Percentiles rank a stretch among this genome's conserved stretches.
These are phyloP conservation scores for Phytophthora multivora DNA, from an alignment of 352 stramenopile genomes.

Conservation along the genomic window DNA sequence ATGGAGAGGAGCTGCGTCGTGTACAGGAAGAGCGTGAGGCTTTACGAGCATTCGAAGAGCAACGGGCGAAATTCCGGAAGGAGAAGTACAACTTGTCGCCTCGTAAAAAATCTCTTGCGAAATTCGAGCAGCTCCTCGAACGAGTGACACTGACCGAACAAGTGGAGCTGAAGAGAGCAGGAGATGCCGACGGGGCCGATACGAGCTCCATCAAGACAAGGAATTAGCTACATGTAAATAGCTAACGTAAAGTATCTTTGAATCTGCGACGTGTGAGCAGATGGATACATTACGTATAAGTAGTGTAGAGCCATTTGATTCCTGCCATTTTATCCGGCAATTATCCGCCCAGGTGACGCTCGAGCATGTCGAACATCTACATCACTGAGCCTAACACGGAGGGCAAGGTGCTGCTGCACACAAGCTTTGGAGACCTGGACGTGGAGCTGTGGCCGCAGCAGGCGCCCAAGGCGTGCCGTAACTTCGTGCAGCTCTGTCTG, in stretches of 20 bases:
- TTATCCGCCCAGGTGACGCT: background rate
- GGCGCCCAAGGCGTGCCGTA: conserved; percentile 93
- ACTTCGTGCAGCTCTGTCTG: conserved; percentile 94
- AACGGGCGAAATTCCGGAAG: conserved; percentile 54
- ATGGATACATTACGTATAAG: conserved; percentile 1
- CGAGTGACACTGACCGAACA: conserved; percentile 60
- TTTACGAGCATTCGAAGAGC: conserved; percentile 41
- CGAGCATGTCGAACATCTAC: conserved; percentile 96
- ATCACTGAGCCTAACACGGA: conserved; percentile 95
- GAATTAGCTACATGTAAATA: no score
- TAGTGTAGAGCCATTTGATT: conserved; percentile 1
- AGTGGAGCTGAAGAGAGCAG: conserved; percentile 47
- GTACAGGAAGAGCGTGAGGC: conserved; percentile 45
- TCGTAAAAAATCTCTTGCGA: conserved; percentile 37
- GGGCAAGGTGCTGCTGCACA: conserved; percentile 97
- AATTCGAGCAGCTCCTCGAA: conserved; percentile 59
- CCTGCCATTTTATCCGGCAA: background rate
- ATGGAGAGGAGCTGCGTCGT: conserved; percentile 27
- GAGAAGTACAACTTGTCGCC: conserved; percentile 63
- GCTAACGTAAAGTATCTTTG: background rate
- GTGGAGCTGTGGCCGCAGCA: conserved; percentile 98
- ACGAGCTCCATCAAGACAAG: background rate
- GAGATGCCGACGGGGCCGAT: conserved; percentile 18
- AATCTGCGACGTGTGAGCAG: background rate
- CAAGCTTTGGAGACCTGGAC: conserved; percentile 96